phyloP scores from a whole-genome alignment of 371 early-diverging fungal genomes.

The Mucor saturninus region DNA sequence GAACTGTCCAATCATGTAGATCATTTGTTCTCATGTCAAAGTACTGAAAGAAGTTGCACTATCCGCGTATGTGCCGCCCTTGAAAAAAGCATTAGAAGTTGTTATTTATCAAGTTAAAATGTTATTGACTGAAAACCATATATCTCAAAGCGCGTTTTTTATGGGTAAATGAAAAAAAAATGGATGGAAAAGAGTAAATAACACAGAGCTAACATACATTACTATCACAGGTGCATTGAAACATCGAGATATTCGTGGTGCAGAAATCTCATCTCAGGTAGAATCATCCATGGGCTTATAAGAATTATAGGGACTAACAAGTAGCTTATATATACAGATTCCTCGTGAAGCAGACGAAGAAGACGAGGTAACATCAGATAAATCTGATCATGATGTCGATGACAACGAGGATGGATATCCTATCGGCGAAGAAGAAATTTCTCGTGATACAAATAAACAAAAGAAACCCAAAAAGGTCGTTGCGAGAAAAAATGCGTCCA shows the following conservation, averaged over 20 bases:
- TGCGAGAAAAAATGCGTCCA: not conserved
- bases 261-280: slow-evolving; percentile 77
- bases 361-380: not conserved
- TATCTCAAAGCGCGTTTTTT: slow-evolving; percentile 61
- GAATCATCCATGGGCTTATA: not conserved
- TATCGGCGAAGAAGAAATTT: not conserved
- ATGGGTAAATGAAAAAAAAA: slow-evolving; percentile 49
- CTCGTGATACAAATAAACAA: not conserved
- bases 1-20: slow-evolving; percentile 34
- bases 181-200: not conserved
- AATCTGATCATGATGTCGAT: slow-evolving; percentile 5
- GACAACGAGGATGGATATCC: not conserved
- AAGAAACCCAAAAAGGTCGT: not conserved
- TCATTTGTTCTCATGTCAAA: slow-evolving; percentile 83
- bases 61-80: slow-evolving; percentile 70
- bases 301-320: not conserved
- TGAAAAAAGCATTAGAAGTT: slow-evolving; percentile 74
- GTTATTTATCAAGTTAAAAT: slow-evolving; percentile 80
- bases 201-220: too few relatives aligned
- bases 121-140: slow-evolving; percentile 74
- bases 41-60: slow-evolving; percentile 65
- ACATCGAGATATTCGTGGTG: slow-evolving; percentile 76
- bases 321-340: slow-evolving; percentile 16
- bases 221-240: slow-evolving; percentile 61
- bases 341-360: slow-evolving; percentile 29